phyloP scores from a whole-genome alignment of 306 rosid species.

The Cucurbita moschata region DNA sequence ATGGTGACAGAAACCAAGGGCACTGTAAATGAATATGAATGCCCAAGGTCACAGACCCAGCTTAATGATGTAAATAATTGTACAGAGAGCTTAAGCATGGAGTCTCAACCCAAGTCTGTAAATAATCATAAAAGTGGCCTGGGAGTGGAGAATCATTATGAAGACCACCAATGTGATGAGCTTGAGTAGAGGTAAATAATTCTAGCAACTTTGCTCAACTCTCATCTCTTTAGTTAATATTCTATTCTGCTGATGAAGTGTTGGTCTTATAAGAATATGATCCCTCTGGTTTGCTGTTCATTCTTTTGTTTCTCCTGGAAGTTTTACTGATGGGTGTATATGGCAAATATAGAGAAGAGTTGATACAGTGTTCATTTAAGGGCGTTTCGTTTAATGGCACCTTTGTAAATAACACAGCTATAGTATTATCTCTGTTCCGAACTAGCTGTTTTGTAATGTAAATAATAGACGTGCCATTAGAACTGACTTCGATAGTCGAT shows the following conservation, averaged over 20 bases:
- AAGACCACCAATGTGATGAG: slow-evolving; percentile 26
- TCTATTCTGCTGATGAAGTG: slow-evolving; percentile 1
- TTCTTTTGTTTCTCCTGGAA: slow-evolving; percentile 25
- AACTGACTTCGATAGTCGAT: background rate
- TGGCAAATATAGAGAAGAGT: slow-evolving; percentile 42
- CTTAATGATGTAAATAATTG: slow-evolving; percentile 68
- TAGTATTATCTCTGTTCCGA: slow-evolving; percentile 14
- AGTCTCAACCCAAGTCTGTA: slow-evolving; percentile 70
- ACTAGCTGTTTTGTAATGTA: slow-evolving; percentile 45
- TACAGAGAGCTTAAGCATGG: slow-evolving; percentile 49
- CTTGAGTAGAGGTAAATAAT: slow-evolving; percentile 34
- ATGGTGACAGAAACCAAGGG: slow-evolving; percentile 23
- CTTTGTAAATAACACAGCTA: slow-evolving; percentile 51
- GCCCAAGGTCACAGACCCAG: slow-evolving; percentile 33
- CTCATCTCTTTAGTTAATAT: background rate
- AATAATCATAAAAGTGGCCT: slow-evolving; percentile 49
- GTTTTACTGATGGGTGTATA: slow-evolving; percentile 36
- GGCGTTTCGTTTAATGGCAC: background rate
- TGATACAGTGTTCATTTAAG: background rate
- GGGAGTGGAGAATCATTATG: slow-evolving; percentile 63
- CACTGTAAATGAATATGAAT: slow-evolving; percentile 53
- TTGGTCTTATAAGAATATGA: background rate
- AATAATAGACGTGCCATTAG: slow-evolving; percentile 28
- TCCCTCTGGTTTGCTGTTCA: slow-evolving; percentile 8
- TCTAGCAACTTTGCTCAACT: background rate